phyloP scores from a whole-genome alignment of 345 rosid genomes.

The Carallia brachiata region DNA sequence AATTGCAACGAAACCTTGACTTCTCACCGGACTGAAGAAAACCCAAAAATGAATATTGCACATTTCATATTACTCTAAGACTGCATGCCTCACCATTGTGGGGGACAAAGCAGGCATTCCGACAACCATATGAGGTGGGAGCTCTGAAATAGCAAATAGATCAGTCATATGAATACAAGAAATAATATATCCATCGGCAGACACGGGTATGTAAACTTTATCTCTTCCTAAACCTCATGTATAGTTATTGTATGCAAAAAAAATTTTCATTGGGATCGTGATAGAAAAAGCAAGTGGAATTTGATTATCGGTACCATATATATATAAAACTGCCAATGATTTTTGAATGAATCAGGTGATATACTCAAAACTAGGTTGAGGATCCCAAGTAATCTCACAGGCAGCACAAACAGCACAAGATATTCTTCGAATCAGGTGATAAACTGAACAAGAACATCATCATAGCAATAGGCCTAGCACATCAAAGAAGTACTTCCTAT shows the following conservation, averaged over 20 bases:
- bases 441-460: no score
- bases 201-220: no score
- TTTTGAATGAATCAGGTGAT: not conserved
- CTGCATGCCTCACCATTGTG: constrained; percentile 66
- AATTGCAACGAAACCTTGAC: constrained; percentile 22
- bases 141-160: constrained; percentile 43
- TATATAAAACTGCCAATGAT: not conserved
- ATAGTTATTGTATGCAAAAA: no score
- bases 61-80: not conserved
- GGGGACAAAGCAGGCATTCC: constrained; percentile 99
- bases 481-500: no score
- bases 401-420: not conserved
- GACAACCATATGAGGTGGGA: constrained; percentile 57
- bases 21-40: constrained; percentile 25
- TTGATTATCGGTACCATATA: not conserved
- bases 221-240: no score
- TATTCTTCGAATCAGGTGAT: no score
- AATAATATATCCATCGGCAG: not conserved
- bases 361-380: not conserved
- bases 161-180: not conserved
- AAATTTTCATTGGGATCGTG: no score
- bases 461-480: no score
- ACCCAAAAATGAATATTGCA: constrained; percentile 1
- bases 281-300: not conserved
- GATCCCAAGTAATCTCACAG: not conserved